phyloP scores from a whole-genome alignment of 192 early-diverging fungal genomes.

The Coemansia sp. region DNA sequence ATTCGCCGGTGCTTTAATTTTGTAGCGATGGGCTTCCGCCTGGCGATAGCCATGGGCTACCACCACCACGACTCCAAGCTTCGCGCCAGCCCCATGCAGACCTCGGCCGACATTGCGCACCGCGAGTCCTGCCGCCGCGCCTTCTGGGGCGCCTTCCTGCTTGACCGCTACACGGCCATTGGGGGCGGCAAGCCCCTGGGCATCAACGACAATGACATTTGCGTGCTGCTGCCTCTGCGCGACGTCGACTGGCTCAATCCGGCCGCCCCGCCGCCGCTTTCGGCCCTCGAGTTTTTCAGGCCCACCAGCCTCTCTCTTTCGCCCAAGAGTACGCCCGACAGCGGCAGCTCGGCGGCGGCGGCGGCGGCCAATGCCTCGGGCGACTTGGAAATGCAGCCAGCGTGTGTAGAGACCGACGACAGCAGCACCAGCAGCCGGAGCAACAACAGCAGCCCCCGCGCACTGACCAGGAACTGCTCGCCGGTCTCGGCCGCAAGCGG shows the following conservation, averaged over 20 bases:
- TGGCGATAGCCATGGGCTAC: conserved; percentile 52
- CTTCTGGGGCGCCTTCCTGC: conserved; percentile 46
- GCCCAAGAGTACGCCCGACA: not conserved
- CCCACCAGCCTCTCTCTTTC: conserved; percentile 5
- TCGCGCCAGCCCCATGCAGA: conserved; percentile 35
- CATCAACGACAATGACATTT: conserved; percentile 49
- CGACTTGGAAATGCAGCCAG: not conserved
- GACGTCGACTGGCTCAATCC: conserved; percentile 37
- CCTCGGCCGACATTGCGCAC: conserved; percentile 27
- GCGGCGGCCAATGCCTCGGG: not conserved
- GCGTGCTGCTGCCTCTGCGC: conserved; percentile 36
- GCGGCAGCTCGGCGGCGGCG: not conserved
- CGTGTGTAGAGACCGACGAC: not conserved
- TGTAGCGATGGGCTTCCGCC: conserved; percentile 51
- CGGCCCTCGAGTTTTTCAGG: conserved; percentile 42
- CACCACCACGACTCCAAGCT: conserved; percentile 45
- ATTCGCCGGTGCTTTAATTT: too few species aligned
- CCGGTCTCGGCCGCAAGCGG: conserved; percentile 3
- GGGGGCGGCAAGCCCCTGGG: conserved; percentile 49
- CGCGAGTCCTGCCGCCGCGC: conserved; percentile 47
- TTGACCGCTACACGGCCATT: conserved; percentile 49
- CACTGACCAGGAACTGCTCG: conserved; percentile 16
- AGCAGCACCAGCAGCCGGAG: conserved; percentile 1
- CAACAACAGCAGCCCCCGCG: conserved; percentile 15
- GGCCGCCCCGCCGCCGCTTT: conserved; percentile 24